These are phyloP conservation scores for Sporothrix brunneoviolacea DNA, from an alignment of 2,329 filamentous ascomycete genomes.

Conservation along the genomic window DNA sequence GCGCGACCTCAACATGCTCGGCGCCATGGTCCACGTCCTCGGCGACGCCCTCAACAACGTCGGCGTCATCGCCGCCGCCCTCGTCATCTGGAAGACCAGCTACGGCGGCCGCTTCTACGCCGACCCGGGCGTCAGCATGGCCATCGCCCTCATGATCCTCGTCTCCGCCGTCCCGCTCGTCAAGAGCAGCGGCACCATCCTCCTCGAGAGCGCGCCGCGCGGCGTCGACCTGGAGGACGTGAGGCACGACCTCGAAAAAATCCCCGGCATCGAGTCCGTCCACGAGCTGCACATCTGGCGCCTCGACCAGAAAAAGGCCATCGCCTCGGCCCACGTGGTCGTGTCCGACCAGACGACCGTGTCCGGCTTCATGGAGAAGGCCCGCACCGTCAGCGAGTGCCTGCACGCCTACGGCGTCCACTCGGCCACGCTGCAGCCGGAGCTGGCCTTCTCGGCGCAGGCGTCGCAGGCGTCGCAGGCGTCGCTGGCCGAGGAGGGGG, in stretches of 20 bases:
- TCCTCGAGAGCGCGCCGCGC: slow-evolving; percentile 59
- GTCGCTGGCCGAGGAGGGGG: neutral
- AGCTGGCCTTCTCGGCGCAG: slow-evolving; percentile 28
- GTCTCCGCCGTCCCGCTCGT: slow-evolving; percentile 56
- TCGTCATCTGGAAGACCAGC: slow-evolving; percentile 60
- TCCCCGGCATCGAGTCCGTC: slow-evolving; percentile 59
- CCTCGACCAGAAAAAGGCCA: slow-evolving; percentile 60
- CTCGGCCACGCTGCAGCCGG: slow-evolving; percentile 64
- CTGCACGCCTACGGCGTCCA: slow-evolving; percentile 69
- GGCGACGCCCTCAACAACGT: slow-evolving; percentile 72
- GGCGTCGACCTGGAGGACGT: slow-evolving; percentile 57
- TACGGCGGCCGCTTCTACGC: slow-evolving; percentile 59
- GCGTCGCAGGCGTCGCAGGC: slow-evolving; percentile 1
- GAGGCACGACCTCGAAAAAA: slow-evolving; percentile 62
- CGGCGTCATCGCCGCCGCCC: slow-evolving; percentile 63
- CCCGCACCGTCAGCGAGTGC: slow-evolving; percentile 58
- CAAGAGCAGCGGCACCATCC: slow-evolving; percentile 55
- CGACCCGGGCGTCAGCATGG: slow-evolving; percentile 62
- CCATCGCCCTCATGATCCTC: slow-evolving; percentile 68
- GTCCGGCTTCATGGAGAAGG: slow-evolving; percentile 51
- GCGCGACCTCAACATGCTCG: slow-evolving; percentile 63
- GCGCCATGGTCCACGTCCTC: slow-evolving; percentile 62
- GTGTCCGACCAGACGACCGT: slow-evolving; percentile 53
- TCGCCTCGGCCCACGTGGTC: slow-evolving; percentile 64
- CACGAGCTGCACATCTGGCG: slow-evolving; percentile 72